Conservation (phyloP, 1,139 yeast species). For the Kluyveromyces sp. region DNA sequence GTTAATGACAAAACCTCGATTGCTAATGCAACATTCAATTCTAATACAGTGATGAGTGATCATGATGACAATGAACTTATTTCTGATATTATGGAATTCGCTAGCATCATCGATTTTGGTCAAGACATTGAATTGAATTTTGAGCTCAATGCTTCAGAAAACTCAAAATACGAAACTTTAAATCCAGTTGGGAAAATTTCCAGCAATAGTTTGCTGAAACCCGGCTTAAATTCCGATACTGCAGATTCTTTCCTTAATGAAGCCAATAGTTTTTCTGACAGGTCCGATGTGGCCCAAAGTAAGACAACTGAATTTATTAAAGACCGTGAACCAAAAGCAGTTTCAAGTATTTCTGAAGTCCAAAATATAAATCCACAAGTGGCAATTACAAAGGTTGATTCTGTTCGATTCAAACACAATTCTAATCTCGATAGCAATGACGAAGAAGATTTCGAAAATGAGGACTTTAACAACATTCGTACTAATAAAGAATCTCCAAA, state of each 20-base stretch:
- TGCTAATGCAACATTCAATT: background rate
- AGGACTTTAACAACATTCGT: constrained; percentile 18
- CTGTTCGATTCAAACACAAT: background rate
- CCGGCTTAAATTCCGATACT: background rate
- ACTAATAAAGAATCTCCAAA: constrained; percentile 9
- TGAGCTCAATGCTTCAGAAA: constrained; percentile 16
- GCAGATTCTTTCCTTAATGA: background rate
- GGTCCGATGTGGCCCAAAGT: background rate
- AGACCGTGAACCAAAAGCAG: too few species aligned
- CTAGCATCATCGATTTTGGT: constrained; percentile 59
- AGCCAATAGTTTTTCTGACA: background rate
- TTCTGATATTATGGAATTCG: constrained; percentile 46
- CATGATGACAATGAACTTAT: constrained; percentile 30
- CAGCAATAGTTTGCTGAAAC: background rate
- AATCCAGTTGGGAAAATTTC: constrained; percentile 8
- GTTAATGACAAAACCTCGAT: background rate
- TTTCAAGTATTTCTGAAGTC: too few species aligned
- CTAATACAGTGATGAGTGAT: constrained; percentile 3
- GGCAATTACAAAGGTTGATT: too few species aligned
- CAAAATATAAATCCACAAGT: too few species aligned
- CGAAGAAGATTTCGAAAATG: constrained; percentile 23
- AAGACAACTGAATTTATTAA: background rate
- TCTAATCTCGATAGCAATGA: constrained; percentile 2
- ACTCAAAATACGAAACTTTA: constrained; percentile 10
- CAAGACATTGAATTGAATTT: constrained; percentile 32